Evolutionary conservation across 169 alveolate genomes (phyloP).

Genomic region (Babesia bovis): DNA sequence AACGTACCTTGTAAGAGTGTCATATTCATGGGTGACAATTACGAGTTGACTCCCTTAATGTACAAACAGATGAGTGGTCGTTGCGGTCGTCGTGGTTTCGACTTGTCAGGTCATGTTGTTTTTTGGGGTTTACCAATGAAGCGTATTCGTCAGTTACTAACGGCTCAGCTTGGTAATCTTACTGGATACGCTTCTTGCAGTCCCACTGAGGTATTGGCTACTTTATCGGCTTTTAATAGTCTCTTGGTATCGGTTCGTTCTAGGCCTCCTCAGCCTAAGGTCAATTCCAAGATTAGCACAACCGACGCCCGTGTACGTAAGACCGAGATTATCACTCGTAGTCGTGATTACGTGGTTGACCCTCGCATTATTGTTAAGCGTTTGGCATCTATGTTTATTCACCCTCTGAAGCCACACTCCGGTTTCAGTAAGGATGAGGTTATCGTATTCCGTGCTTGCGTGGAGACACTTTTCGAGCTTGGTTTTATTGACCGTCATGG

Average conservation of each 20-base stretch:
- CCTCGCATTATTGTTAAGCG: slow-evolving; percentile 51
- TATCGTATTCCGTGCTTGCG: slow-evolving; percentile 38
- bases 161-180: slow-evolving; percentile 78
- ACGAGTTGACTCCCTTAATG: slow-evolving; percentile 84
- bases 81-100: slow-evolving; percentile 92
- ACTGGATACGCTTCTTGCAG: slow-evolving; percentile 64
- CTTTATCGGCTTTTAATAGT: slow-evolving; percentile 51
- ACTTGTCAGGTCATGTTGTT: slow-evolving; percentile 86
- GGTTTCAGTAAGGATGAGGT: slow-evolving; percentile 17
- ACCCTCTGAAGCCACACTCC: slow-evolving; percentile 31
- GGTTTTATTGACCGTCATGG: slow-evolving; percentile 74
- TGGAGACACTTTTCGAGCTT: slow-evolving; percentile 68
- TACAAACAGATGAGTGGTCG: slow-evolving; percentile 91
- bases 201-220: slow-evolving; percentile 42
- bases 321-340: slow-evolving; percentile 20
- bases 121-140: slow-evolving; percentile 87
- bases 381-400: slow-evolving; percentile 45
- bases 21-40: slow-evolving; percentile 83
- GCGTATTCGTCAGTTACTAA: slow-evolving; percentile 75
- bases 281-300: slow-evolving; percentile 14
- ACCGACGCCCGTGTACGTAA: slow-evolving; percentile 27
- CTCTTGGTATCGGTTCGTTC: slow-evolving; percentile 17
- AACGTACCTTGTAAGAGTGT: slow-evolving; percentile 89
- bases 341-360: slow-evolving; percentile 37
- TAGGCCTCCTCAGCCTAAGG: slow-evolving; percentile 13